A percentile compares a stretch with the other conserved stretches of the same genome.
These are phyloP conservation scores for Pseudozyma thailandica DNA, from an alignment of 1,284 basidiomycete genomes.

Conservation along the genomic window DNA sequence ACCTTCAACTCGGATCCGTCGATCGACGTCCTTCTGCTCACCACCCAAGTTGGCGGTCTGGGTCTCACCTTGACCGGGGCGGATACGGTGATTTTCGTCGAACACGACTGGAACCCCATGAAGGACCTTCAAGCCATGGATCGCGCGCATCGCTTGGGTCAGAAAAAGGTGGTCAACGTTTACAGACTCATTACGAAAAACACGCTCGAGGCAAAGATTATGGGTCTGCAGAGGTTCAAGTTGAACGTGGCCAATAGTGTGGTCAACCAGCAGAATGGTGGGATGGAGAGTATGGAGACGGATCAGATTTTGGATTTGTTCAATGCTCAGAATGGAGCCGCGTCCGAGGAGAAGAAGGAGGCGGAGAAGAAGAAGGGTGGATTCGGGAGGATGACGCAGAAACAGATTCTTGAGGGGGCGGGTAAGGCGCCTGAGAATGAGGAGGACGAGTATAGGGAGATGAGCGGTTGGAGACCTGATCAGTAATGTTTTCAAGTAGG, in stretches of 20 bases:
- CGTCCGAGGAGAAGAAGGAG: constrained; percentile 1
- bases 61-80: constrained; percentile 97
- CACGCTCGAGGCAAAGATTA: constrained; percentile 98
- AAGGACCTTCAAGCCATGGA: constrained; percentile 99
- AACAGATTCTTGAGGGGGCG: constrained; percentile 68
- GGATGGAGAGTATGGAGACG: constrained; percentile 93
- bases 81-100: constrained; percentile 98
- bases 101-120: constrained; percentile 99
- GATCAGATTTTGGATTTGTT: constrained; percentile 96
- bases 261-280: constrained; percentile 96
- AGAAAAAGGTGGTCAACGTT: constrained; percentile 99
- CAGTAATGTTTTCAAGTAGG: constrained; percentile 2
- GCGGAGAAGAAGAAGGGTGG: constrained; percentile 16
- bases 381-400: constrained; percentile 67
- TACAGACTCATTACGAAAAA: constrained; percentile 97
- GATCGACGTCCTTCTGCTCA: constrained; percentile 94
- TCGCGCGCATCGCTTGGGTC: constrained; percentile 94
- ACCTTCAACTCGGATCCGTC: constrained; percentile 98
- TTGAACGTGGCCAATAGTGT: constrained; percentile 96
- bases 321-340: constrained; percentile 64
- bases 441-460: constrained; percentile 63
- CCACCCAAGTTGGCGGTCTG: constrained; percentile 95
- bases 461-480: constrained; percentile 58
- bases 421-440: constrained; percentile 66
- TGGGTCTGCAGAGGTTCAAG: constrained; percentile 97